Conservation (phyloP, 352 stramenopile genomes). For the Elongisporangium prolatum region DNA sequence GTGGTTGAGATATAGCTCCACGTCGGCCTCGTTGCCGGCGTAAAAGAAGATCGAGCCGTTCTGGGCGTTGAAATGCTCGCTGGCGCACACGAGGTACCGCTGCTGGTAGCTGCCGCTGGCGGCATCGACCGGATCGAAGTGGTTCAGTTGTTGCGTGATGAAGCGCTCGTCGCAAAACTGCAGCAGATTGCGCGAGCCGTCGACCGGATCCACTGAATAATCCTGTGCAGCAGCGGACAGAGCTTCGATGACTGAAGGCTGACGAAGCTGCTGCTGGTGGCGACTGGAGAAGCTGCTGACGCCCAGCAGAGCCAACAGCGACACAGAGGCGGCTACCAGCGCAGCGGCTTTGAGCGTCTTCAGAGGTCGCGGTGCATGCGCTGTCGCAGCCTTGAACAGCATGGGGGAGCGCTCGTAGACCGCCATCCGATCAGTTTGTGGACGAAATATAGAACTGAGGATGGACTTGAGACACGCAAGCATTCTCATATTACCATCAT, state of each 20-base stretch:
- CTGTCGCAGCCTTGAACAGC: slow-evolving; percentile 11
- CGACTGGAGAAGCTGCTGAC: slow-evolving; percentile 3
- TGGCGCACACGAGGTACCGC: slow-evolving; percentile 67
- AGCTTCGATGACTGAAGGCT: background rate
- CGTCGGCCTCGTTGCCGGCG: slow-evolving; percentile 64
- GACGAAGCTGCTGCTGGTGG: background rate
- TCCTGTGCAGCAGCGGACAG: background rate
- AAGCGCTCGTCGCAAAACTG: slow-evolving; percentile 36
- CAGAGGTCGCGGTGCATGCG: background rate
- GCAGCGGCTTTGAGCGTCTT: slow-evolving; percentile 12
- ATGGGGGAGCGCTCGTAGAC: slow-evolving; percentile 20
- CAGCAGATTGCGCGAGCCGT: slow-evolving; percentile 31
- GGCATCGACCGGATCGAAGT: slow-evolving; percentile 27
- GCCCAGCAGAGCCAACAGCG: background rate
- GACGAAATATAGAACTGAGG: background rate
- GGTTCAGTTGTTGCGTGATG: slow-evolving; percentile 42
- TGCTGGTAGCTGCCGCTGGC: slow-evolving; percentile 32
- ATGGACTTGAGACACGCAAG: background rate
- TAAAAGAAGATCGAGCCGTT: slow-evolving; percentile 69
- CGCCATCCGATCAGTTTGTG: slow-evolving; percentile 2
- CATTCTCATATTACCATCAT: background rate
- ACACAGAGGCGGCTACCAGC: slow-evolving; percentile 3
- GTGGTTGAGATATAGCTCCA: slow-evolving; percentile 61
- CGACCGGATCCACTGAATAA: background rate
- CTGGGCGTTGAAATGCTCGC: slow-evolving; percentile 30